Percentiles rank a stretch among this genome's conserved stretches.
These are phyloP conservation scores for Stereum hirsutum DNA, from an alignment of 1,284 basidiomycete genomes.

Conservation along the genomic window DNA sequence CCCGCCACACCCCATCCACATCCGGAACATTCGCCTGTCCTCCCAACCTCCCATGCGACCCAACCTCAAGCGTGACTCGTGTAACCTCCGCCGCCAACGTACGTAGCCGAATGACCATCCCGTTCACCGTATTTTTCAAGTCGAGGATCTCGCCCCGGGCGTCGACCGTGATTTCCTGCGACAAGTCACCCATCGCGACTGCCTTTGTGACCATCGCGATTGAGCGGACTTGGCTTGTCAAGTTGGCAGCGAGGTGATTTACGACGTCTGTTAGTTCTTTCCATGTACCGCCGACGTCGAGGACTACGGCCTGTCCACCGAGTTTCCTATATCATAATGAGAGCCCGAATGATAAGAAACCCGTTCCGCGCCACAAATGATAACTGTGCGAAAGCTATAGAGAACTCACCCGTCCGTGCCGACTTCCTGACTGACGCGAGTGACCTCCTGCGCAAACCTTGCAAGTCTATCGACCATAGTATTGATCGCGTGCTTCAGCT, in stretches of 20 bases:
- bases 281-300: slow-evolving; percentile 94
- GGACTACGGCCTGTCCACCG: slow-evolving; percentile 87
- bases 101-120: slow-evolving; percentile 90
- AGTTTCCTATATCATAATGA: slow-evolving; percentile 51
- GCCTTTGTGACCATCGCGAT: slow-evolving; percentile 97
- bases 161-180: slow-evolving; percentile 94
- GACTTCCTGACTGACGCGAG: slow-evolving; percentile 85
- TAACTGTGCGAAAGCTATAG: slow-evolving; percentile 7
- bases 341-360: slow-evolving; percentile 6
- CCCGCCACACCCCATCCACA: slow-evolving; percentile 93
- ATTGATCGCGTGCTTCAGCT: slow-evolving; percentile 97
- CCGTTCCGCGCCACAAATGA: too few species aligned
- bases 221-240: slow-evolving; percentile 91
- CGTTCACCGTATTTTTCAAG: slow-evolving; percentile 96
- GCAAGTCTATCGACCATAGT: slow-evolving; percentile 85
- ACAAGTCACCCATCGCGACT: slow-evolving; percentile 91
- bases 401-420: slow-evolving; percentile 73
- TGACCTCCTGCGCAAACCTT: slow-evolving; percentile 79
- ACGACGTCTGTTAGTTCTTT: slow-evolving; percentile 84
- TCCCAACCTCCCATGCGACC: slow-evolving; percentile 84
- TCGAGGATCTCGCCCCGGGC: slow-evolving; percentile 96
- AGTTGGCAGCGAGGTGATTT: slow-evolving; percentile 88
- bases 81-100: slow-evolving; percentile 94
- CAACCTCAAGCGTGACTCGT: slow-evolving; percentile 91
- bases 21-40: slow-evolving; percentile 89